Evolutionary conservation across 1,139 yeast genomes (phyloP).

Genomic region (Magnusiomyces fungicola): DNA sequence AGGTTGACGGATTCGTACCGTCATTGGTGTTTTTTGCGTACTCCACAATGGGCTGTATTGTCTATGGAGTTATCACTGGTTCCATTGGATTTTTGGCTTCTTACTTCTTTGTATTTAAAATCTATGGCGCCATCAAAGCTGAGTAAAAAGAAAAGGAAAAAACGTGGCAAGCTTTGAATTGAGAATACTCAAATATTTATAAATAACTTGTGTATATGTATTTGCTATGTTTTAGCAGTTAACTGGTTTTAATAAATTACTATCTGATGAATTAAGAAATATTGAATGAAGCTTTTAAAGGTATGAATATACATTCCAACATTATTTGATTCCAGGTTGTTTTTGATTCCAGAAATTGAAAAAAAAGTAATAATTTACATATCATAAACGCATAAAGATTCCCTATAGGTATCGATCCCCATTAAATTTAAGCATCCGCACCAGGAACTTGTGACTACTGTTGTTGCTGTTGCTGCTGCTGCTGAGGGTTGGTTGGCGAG

Average conservation of each 20-base stretch:
- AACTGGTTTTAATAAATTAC: too few species aligned
- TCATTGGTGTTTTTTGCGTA: conserved; percentile 63
- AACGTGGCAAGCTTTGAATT: too few species aligned
- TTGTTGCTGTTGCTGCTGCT: neutral
- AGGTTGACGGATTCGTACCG: conserved; percentile 53
- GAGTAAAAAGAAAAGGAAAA: conserved; percentile 38
- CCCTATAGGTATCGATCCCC: too few species aligned
- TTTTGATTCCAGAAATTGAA: too few species aligned
- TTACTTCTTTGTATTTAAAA: conserved; percentile 48
- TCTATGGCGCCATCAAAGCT: conserved; percentile 51
- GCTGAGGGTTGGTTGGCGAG: too few species aligned
- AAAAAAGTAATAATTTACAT: neutral
- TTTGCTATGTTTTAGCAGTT: too few species aligned
- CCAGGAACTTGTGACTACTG: neutral
- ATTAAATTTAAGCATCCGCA: neutral
- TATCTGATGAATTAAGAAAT: too few species aligned
- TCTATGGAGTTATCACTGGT: conserved; percentile 69
- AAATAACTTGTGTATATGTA: too few species aligned
- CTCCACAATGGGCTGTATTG: conserved; percentile 54
- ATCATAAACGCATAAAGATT: neutral
- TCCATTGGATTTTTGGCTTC: conserved; percentile 65
- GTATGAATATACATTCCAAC: too few species aligned
- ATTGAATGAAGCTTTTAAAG: too few species aligned
- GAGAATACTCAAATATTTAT: too few species aligned
- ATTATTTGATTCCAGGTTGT: too few species aligned